A percentile compares a stretch with the other conserved stretches of the same genome.
Conservation (phyloP, 1,284 basidiomycete genomes). For the Sporisorium reilianum region DNA sequence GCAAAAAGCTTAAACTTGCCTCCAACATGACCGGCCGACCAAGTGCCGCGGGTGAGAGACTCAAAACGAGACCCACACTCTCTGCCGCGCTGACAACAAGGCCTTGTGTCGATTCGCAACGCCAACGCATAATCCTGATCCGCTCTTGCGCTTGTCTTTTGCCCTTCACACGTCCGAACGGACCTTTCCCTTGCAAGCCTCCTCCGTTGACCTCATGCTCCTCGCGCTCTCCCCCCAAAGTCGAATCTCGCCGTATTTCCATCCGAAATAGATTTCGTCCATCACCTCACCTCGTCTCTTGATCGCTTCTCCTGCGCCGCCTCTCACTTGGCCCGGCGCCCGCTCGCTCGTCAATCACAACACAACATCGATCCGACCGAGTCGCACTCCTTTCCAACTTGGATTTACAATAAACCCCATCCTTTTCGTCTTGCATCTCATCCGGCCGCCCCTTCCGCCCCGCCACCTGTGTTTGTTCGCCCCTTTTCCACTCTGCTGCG, state of each 20-base stretch:
- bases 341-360: constrained; percentile 19
- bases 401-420: constrained; percentile 14
- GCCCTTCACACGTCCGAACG: constrained; percentile 6
- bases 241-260: constrained; percentile 22
- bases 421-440: constrained; percentile 19
- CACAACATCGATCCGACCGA: constrained; percentile 49
- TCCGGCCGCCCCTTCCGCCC: constrained; percentile 5
- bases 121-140: constrained; percentile 3
- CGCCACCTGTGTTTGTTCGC: constrained; percentile 12
- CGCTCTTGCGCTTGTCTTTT: neutral
- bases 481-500: constrained; percentile 2
- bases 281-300: neutral
- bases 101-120: neutral
- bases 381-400: constrained; percentile 9
- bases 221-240: constrained; percentile 4
- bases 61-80: no score
- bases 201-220: neutral
- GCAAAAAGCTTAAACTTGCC: neutral
- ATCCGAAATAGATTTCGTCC: constrained; percentile 31
- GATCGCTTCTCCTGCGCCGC: neutral
- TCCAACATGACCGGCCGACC: neutral
- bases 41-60: neutral
- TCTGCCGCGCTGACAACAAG: neutral
- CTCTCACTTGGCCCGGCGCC: no score
- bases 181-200: constrained; percentile 4